Percentiles rank a stretch among this genome's conserved stretches.
phyloP scores from a whole-genome alignment of 192 early-diverging fungal genomes.

The Backusella psychrophila region DNA sequence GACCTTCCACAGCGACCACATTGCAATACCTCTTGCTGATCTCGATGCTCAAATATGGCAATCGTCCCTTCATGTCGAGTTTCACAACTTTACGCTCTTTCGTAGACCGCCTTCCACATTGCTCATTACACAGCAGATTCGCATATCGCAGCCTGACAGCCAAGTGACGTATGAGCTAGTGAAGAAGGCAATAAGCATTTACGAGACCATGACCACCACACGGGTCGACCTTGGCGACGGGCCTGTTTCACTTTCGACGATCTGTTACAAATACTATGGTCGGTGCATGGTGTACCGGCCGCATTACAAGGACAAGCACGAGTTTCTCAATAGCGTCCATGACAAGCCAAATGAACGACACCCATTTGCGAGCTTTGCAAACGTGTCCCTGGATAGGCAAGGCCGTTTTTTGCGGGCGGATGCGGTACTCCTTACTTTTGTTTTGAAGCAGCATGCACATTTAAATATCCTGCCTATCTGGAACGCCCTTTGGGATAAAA shows the following conservation, averaged over 20 bases:
- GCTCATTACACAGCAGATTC: slow-evolving; percentile 15
- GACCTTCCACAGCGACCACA: background rate
- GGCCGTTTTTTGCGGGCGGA: slow-evolving; percentile 36
- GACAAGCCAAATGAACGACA: slow-evolving; percentile 10
- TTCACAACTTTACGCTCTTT: background rate
- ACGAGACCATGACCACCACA: slow-evolving; percentile 3
- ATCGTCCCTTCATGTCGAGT: slow-evolving; percentile 14
- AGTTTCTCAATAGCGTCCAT: background rate
- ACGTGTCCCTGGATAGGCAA: slow-evolving; percentile 12
- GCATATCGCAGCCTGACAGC: slow-evolving; percentile 12
- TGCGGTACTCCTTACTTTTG: slow-evolving; percentile 54
- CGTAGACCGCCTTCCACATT: background rate
- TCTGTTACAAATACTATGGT: slow-evolving; percentile 17
- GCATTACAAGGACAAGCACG: background rate
- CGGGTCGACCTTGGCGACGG: background rate
- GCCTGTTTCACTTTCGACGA: background rate
- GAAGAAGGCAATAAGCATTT: slow-evolving; percentile 10
- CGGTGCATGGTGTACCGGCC: slow-evolving; percentile 59
- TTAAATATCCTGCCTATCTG: slow-evolving; percentile 3
- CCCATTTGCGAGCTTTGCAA: slow-evolving; percentile 25
- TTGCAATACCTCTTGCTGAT: background rate
- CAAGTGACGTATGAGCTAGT: slow-evolving; percentile 19
- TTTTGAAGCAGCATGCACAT: slow-evolving; percentile 33
- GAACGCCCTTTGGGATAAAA: slow-evolving; percentile 21
- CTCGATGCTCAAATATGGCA: slow-evolving; percentile 25